Evolutionary conservation across 139 green algal genomes (phyloP).

Genomic region (Limnomonas spitsbergensis): DNA sequence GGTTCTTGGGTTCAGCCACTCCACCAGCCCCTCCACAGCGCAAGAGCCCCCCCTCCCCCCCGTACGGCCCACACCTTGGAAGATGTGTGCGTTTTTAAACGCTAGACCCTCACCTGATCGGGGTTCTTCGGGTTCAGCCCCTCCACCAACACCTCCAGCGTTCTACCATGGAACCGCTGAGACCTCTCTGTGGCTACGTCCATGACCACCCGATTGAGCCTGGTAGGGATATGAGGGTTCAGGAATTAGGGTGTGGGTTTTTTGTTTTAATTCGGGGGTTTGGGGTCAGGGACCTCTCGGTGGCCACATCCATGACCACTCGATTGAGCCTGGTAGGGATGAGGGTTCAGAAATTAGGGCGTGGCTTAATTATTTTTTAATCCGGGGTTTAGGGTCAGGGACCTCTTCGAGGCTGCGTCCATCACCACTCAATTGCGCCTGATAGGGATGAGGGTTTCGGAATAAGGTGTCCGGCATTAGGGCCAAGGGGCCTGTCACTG

Average conservation of each 20-base stretch:
- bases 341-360: too few relatives aligned
- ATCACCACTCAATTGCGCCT: constrained; percentile 76
- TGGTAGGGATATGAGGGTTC: too few relatives aligned
- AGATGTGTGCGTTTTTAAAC: too few relatives aligned
- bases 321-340: constrained; percentile 79
- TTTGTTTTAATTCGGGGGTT: not conserved
- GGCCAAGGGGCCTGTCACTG: too few relatives aligned
- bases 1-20: too few relatives aligned
- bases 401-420: constrained; percentile 77
- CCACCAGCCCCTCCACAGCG: too few relatives aligned
- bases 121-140: constrained; percentile 73
- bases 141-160: constrained; percentile 87
- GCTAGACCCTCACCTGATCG: constrained; percentile 23
- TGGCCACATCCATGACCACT: constrained; percentile 81
- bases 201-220: constrained; percentile 85
- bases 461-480: too few relatives aligned
- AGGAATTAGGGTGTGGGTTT: too few relatives aligned
- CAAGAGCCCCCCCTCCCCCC: too few relatives aligned
- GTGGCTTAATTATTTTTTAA: not conserved
- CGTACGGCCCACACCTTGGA: too few relatives aligned
- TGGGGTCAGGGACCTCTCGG: constrained; percentile 68
- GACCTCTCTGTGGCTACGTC: constrained; percentile 80
- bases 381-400: constrained; percentile 43
- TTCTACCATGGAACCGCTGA: constrained; percentile 75
- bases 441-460: not conserved